These are phyloP conservation scores for Azolla pinnata DNA, from an alignment of 75 land plant species.

Conservation along the genomic window DNA sequence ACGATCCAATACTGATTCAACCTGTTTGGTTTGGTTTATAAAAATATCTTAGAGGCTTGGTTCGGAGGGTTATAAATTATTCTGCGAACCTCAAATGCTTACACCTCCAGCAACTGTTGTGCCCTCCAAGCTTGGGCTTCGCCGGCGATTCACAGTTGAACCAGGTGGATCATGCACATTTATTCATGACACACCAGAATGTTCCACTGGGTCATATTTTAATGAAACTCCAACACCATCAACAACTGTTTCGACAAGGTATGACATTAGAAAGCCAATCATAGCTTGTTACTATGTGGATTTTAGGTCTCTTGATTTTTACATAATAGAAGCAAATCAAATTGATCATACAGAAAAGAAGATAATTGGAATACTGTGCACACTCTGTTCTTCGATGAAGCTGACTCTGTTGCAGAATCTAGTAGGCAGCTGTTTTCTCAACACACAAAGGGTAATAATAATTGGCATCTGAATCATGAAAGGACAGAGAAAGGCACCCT, in stretches of 20 bases:
- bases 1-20: neutral
- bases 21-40: neutral
- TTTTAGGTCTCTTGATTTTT: neutral
- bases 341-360: conserved; percentile 15
- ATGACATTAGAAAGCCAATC: neutral
- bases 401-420: conserved; percentile 17
- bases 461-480: neutral
- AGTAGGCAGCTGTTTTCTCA: conserved; percentile 1
- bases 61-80: conserved; percentile 28
- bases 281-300: neutral
- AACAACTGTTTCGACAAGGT: neutral
- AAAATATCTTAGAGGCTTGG: conserved; percentile 23
- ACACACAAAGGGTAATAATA: neutral
- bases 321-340: neutral
- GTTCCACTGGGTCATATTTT: conserved; percentile 16
- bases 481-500: neutral
- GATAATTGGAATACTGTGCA: conserved; percentile 59
- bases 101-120: conserved; percentile 33
- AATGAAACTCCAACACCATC: conserved; percentile 5
- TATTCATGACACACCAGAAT: conserved; percentile 16
- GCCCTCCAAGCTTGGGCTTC: conserved; percentile 8
- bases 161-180: conserved; percentile 1
- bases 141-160: conserved; percentile 23
- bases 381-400: conserved; percentile 49
- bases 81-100: conserved; percentile 21